Conservation (phyloP, 768 basidiomycete genomes). For the Mycena latifolia region DNA sequence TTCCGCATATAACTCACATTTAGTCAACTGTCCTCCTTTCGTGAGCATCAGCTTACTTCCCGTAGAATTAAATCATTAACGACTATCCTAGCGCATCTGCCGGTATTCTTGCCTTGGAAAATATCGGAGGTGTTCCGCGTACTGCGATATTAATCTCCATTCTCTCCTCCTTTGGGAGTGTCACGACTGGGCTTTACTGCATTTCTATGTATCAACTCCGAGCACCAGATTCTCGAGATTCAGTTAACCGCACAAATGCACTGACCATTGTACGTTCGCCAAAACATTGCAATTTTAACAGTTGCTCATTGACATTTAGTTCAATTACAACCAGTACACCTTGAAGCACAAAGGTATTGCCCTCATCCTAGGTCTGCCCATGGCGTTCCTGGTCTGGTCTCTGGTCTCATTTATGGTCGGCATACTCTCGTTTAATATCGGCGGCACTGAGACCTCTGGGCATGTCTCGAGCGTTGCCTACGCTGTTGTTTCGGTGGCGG, state of each 20-base stretch:
- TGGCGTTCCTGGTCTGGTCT: conserved; percentile 29
- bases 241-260: conserved; percentile 7
- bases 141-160: conserved; percentile 28
- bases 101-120: conserved; percentile 20
- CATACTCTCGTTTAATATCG: conserved; percentile 21
- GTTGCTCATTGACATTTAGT: background rate
- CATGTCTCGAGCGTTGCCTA: conserved; percentile 12
- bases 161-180: conserved; percentile 11
- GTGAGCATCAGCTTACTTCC: background rate
- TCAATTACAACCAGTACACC: conserved; percentile 19
- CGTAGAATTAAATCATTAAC: background rate
- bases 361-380: conserved; percentile 16
- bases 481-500: conserved; percentile 20
- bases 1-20: too few species aligned
- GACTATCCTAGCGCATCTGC: conserved; percentile 17
- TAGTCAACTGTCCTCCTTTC: conserved; percentile 11
- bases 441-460: conserved; percentile 7
- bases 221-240: conserved; percentile 9
- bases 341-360: conserved; percentile 20
- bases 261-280: background rate
- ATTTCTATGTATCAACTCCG: conserved; percentile 25
- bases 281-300: background rate
- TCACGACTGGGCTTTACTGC: conserved; percentile 24
- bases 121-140: conserved; percentile 13
- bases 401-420: conserved; percentile 19